A percentile compares a stretch with the other conserved stretches of the same genome.
Conservation (phyloP, 2,329 filamentous ascomycete species). For the Coleophoma eucalyptorum region DNA sequence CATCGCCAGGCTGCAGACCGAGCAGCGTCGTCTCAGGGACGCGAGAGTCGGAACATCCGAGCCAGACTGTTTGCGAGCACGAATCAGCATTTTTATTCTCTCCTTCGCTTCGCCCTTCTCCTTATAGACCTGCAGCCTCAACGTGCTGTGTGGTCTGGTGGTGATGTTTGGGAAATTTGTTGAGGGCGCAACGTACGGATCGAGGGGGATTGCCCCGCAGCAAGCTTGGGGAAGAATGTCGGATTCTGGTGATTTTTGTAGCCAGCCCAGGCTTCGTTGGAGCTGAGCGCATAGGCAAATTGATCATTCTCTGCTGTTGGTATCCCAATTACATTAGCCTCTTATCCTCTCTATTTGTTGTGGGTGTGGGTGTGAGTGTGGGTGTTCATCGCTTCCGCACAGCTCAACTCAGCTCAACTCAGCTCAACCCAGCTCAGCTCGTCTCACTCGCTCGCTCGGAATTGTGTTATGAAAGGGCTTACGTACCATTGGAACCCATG, state of each 20-base stretch:
- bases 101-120: too few species aligned
- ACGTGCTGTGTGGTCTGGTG: neutral
- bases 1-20: conserved; percentile 74
- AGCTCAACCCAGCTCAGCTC: too few species aligned
- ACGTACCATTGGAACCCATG: too few species aligned
- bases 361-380: too few species aligned
- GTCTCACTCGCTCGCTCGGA: too few species aligned
- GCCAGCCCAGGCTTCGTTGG: conserved; percentile 68
- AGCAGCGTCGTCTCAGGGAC: conserved; percentile 81
- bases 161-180: neutral
- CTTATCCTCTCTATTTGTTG: too few species aligned
- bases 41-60: conserved; percentile 83
- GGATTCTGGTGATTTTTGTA: conserved; percentile 64
- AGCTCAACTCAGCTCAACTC: too few species aligned
- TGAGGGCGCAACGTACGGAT: conserved; percentile 44
- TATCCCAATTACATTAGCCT: neutral
- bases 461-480: too few species aligned
- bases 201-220: conserved; percentile 61
- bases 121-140: neutral
- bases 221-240: conserved; percentile 65
- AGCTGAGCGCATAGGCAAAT: conserved; percentile 59
- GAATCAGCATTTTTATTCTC: too few species aligned
- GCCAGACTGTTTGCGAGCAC: conserved; percentile 56
- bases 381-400: too few species aligned
- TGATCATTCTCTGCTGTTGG: conserved; percentile 39